Conservation (phyloP, 1,139 yeast species). For the Sugiyamaella pinicola region DNA sequence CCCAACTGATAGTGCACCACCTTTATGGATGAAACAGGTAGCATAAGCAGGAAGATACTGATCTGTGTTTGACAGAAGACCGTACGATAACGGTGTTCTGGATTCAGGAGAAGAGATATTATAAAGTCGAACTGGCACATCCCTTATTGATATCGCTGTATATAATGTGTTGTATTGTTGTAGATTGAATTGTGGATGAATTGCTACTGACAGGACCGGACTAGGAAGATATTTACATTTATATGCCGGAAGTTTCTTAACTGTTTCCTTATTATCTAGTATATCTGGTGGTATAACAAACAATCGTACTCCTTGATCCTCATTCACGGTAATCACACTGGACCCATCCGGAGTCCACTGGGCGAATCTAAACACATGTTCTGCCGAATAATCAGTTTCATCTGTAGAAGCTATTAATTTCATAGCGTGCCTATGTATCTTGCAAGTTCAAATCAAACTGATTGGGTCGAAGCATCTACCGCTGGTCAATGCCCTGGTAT, state of each 20-base stretch:
- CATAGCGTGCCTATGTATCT: conserved; percentile 11
- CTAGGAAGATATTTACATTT: conserved; percentile 30
- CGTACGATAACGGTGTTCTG: conserved; percentile 34
- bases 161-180: conserved; percentile 28
- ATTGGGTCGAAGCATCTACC: background rate
- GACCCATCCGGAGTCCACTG: conserved; percentile 42
- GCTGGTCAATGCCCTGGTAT: no score
- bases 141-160: conserved; percentile 32
- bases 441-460: conserved; percentile 6
- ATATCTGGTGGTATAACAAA: conserved; percentile 39
- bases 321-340: conserved; percentile 36
- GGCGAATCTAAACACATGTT: conserved; percentile 21
- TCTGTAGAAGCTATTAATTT: conserved; percentile 16
- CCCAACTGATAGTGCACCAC: conserved; percentile 27
- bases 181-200: conserved; percentile 37
- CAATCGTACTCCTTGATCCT: conserved; percentile 38
- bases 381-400: background rate
- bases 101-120: conserved; percentile 33
- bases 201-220: conserved; percentile 32
- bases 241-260: conserved; percentile 33
- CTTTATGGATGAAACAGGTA: conserved; percentile 25
- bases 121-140: conserved; percentile 37
- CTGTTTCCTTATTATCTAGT: conserved; percentile 19
- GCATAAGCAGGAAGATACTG: conserved; percentile 28
- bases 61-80: conserved; percentile 28